Evolutionary conservation across 768 basidiomycete genomes (phyloP), one percentile per base, ranked within the genome.

Genomic region (Leccinum obscurum): DNA sequence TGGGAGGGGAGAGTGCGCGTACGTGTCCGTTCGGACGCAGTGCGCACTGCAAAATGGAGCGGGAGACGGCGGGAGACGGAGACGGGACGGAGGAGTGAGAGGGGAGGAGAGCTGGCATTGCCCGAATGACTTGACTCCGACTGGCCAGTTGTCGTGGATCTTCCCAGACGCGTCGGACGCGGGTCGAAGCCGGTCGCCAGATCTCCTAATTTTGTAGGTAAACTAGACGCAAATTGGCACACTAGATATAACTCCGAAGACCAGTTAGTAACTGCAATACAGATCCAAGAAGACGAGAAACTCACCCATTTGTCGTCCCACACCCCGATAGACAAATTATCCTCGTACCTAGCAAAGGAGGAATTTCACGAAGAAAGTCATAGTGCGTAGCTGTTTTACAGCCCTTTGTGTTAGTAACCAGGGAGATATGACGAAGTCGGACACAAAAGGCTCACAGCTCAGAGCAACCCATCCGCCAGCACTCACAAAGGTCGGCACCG

Each of bases 221-320:
- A 26, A 26, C 26, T 26, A 26, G 26, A 26, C 14, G 56, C 58
- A 34, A 65, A 65, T 41, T 59, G 56, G 34, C 62, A 65, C 9
- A 65, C 34, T 4, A 65, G 59, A 61, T 65, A 64, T n/a, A 65
- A 20, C 64, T 65, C 20, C 17, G 17, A 53, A 28, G 30, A 14
- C 49, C 24, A 13, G 35, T 64, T 20, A 58, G 22, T 46, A 24
- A 4, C 24, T 4, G 26, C 15, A 32, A 11, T 15, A 13, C 13
- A 15, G 26, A 28, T 17, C 5, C 9, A 9, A 22, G 6, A 4
- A 11, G 30, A 14, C 24, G 9, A 17, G 20, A 20, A 22, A 56
- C 57, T 34, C 17, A 65, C 64, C 64, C 64, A 65, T 15, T 65
- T 65, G 4, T 64, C 54, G 30, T 65, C 64, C 64, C 64, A 65